Percentiles rank a stretch among this genome's conserved stretches.
Conservation (phyloP, 257 asterid genomes). For the Nicotiana attenuata region DNA sequence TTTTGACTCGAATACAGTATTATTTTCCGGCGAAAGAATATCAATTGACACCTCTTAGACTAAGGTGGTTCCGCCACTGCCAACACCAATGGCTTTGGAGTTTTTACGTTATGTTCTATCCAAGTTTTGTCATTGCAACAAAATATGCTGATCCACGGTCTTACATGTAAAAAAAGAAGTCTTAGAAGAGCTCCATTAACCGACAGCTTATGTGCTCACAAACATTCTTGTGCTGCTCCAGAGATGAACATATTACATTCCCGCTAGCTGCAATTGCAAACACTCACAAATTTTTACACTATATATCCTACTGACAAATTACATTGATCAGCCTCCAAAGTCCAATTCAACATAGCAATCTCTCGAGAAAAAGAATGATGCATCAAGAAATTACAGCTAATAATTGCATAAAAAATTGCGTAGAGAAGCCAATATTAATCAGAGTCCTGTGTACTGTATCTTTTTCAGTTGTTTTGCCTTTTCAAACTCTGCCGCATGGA, state of each 20-base stretch:
- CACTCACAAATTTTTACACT: not conserved
- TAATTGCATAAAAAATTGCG: not conserved
- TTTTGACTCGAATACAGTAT: no score
- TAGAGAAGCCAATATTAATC: not conserved
- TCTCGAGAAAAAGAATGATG: not conserved
- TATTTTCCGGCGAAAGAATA: no score
- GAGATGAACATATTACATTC: not conserved
- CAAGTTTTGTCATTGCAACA: no score
- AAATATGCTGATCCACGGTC: no score
- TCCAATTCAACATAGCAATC: not conserved
- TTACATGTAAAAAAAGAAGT: no score
- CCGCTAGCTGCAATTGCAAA: not conserved
- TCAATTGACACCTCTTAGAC: no score
- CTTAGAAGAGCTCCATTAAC: not conserved
- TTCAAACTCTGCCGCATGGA: slow-evolving; percentile 46
- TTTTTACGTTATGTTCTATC: no score
- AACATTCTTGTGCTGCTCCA: not conserved
- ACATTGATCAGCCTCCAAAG: not conserved
- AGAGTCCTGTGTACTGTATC: slow-evolving; percentile 27
- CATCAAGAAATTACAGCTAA: not conserved
- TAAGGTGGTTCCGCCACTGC: no score
- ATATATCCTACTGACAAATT: not conserved
- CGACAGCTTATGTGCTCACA: not conserved
- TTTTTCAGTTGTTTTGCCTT: slow-evolving; percentile 67
- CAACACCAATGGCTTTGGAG: no score